Evolutionary conservation across 148 eudicot genomes (phyloP), one percentile per base, ranked within the genome.

Genomic region (Persicaria maculosa): DNA sequence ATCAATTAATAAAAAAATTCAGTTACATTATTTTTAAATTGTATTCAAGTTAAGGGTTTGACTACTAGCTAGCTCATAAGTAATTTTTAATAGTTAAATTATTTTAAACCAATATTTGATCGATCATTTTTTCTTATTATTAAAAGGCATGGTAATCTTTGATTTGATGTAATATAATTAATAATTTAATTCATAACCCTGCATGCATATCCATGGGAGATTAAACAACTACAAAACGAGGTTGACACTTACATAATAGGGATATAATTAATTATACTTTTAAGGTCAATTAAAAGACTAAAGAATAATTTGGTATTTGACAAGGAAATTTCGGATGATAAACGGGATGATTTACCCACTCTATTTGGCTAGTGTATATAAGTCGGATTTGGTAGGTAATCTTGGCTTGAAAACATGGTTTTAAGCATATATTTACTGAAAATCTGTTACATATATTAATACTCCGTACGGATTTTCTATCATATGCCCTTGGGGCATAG

Each of bases 221-320:
- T 59, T 59, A 9, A 20, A 59, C 11, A 20, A 59, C 31, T 59
- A 59, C 12, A 59, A 20, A 20, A 59, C 25, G 65, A 59, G 20
- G 65, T 59, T 59, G 65, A 59, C 65, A 6, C 36, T 59, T 25
- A 25, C 1, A 0, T 25, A 25, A 25, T 25, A 25, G 65, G 65
- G 31, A 31, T 31, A 31, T 31, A 14, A 58, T 59, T 64, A 64
- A 14, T 1, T 64, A 14, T 15, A 50, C 55, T 50, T 11, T 64
- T 40, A 36, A 9, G 46, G 69, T 64, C 69, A 64, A 64, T 36
- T 4, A 40, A 36, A 64, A 7, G 46, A 62, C 7, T 31, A 25
- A 25, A 62, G 16, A 62, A 62, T 62, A 31, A 62, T 62, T 62
- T 62, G 68, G 68, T 62, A 62, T 31, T 62, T 62, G 68, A 62